phyloP scores from a whole-genome alignment of 805 yeast genomes.

The Ogataea ramenticola region DNA sequence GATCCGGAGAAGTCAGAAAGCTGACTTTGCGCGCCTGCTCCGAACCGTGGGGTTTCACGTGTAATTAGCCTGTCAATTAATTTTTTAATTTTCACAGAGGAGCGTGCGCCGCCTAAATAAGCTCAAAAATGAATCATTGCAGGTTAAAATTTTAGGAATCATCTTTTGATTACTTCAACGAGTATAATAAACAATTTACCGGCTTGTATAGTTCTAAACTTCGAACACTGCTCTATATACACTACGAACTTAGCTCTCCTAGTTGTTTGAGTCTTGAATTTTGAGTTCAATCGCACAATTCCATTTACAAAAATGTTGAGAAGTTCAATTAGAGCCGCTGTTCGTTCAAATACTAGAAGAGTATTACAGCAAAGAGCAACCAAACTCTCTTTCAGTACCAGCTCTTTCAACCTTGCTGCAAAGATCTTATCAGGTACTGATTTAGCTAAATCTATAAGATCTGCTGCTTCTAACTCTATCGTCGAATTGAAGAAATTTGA shows the following conservation, averaged over 20 bases:
- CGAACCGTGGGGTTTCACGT: neutral
- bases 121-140: neutral
- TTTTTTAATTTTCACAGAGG: neutral
- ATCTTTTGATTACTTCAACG: too few species aligned
- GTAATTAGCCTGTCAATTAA: neutral
- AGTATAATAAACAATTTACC: too few species aligned
- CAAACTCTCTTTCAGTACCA: neutral
- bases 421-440: constrained; percentile 38
- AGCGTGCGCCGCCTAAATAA: neutral
- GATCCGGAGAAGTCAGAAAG: neutral
- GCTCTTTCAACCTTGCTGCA: constrained; percentile 13
- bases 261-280: neutral
- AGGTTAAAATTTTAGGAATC: neutral
- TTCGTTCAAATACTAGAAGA: neutral
- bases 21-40: neutral
- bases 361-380: neutral
- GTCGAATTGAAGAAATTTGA: constrained; percentile 31
- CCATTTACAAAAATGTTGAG: neutral
- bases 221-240: too few species aligned
- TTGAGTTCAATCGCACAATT: neutral
- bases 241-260: too few species aligned
- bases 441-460: constrained; percentile 36
- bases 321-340: neutral
- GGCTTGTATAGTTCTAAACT: too few species aligned
- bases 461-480: constrained; percentile 37